phyloP scores from a whole-genome alignment of 352 stramenopile species.

The Phytopythium oedochilum region DNA sequence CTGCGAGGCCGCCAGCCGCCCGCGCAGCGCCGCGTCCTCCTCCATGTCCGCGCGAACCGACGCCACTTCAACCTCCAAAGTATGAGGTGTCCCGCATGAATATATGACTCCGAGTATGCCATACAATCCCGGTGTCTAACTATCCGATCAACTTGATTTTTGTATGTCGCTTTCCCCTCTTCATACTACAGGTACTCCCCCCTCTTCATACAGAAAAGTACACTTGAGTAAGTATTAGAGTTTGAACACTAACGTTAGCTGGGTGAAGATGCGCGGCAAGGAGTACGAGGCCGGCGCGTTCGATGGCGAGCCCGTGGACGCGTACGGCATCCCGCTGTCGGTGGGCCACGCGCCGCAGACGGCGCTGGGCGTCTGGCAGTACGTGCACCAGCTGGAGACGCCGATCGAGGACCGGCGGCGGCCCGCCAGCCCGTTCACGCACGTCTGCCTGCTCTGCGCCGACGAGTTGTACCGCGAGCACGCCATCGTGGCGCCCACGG shows the following conservation, averaged over 20 bases:
- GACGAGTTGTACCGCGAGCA: conserved; percentile 5
- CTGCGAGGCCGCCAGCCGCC: conserved; percentile 26
- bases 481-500: conserved; percentile 1
- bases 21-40: conserved; percentile 4
- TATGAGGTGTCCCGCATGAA: neutral
- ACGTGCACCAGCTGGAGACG: conserved; percentile 20
- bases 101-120: neutral
- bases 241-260: too few relatives aligned
- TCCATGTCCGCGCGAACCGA: neutral
- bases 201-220: neutral
- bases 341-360: conserved; percentile 24
- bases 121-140: neutral
- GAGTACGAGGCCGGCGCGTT: neutral
- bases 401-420: conserved; percentile 17
- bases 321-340: conserved; percentile 17
- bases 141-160: neutral
- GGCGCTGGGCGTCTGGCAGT: conserved; percentile 28
- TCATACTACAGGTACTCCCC: too few relatives aligned
- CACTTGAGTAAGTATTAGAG: too few relatives aligned
- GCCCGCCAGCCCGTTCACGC: conserved; percentile 16
- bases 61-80: neutral
- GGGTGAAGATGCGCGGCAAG: neutral
- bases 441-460: conserved; percentile 29
- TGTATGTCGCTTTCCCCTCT: neutral
- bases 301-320: conserved; percentile 1